phyloP scores from a whole-genome alignment of 2,329 filamentous ascomycete genomes.

The Cladorrhinum sp. region DNA sequence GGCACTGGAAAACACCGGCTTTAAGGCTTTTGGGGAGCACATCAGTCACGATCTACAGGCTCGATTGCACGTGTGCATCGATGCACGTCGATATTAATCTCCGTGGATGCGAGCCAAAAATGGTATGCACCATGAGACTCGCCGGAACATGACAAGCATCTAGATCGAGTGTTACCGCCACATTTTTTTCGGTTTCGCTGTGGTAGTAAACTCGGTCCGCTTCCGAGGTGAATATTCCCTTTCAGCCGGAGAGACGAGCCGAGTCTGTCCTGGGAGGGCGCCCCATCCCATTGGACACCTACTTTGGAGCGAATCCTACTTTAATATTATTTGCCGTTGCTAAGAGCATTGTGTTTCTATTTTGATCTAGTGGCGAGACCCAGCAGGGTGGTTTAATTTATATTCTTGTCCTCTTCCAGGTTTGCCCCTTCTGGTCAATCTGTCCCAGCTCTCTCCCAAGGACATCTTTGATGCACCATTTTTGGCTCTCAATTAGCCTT shows the following conservation, averaged over 20 bases:
- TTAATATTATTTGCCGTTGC: neutral
- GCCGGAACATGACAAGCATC: neutral
- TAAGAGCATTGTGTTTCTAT: neutral
- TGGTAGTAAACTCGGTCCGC: neutral
- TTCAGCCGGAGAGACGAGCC: constrained; percentile 18
- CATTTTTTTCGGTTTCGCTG: neutral
- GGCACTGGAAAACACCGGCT: neutral
- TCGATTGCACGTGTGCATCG: neutral
- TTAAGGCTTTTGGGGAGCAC: neutral
- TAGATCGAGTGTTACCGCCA: neutral
- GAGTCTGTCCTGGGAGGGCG: neutral
- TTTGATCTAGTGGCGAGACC: neutral
- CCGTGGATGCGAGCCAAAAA: neutral
- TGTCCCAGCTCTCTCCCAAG: neutral
- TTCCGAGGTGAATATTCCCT: constrained; percentile 11
- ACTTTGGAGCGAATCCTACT: neutral
- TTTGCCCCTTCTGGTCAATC: neutral
- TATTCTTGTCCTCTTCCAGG: neutral
- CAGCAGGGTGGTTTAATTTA: neutral
- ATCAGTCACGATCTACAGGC: neutral
- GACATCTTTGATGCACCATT: too few species aligned
- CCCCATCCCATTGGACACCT: constrained; percentile 7
- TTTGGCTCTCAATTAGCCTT: too few species aligned
- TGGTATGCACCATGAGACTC: neutral
- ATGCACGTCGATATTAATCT: neutral